Evolutionary conservation across 495 filamentous ascomycete genomes (phyloP), one percentile per base, ranked within the genome.

Genomic region (Baudoinia panamericana): DNA sequence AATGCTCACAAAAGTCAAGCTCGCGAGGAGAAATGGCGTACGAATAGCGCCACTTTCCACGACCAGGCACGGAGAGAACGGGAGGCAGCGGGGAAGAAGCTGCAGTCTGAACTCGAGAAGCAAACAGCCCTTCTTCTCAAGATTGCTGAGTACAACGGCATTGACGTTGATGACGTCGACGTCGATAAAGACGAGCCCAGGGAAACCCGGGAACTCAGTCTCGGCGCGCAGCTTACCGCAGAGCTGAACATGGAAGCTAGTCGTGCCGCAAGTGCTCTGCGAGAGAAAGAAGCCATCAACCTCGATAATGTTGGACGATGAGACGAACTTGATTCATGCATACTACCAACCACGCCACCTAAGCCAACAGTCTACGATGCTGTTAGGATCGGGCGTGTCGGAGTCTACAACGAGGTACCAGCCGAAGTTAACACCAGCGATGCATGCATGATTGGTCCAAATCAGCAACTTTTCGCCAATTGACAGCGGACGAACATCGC

Each of bases 381-480:
- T 37, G 26, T 77, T 68, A 36, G 69, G 62, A 45, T 64, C 61
- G 8, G 54, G 58, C 26, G 68, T 61, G 11, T 53, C 38, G 19
- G 71, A 75, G 58, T 92, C 82, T 4, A 92, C 74, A 18, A 93
- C 63, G 23, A 85, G 60, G 58, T 86, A 93, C 63, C 71, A 87
- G 5, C 72, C 76, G 56, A 75, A 79, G 2, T 73, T 72, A 0
- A 75, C 76, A 0, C 80, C 78, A 4, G 82, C 73, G 36, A 90
- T 78, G 52, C 86, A 93, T 27, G 81, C 72, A 60, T 93, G 86
- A 52, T 92, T 92, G 0, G 85, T 84, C 70, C 76, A 88, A 9
- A 93, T 63, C 34, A 76, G 66, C 18, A 90, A 66, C 38, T 73
- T 70, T 50, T 73, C 58, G 7, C 77, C 78, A 18, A 76, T 60